Percentiles rank a stretch among this genome's conserved stretches.
Conservation (phyloP, 805 yeast species). For the Kodamaea laetipori region DNA sequence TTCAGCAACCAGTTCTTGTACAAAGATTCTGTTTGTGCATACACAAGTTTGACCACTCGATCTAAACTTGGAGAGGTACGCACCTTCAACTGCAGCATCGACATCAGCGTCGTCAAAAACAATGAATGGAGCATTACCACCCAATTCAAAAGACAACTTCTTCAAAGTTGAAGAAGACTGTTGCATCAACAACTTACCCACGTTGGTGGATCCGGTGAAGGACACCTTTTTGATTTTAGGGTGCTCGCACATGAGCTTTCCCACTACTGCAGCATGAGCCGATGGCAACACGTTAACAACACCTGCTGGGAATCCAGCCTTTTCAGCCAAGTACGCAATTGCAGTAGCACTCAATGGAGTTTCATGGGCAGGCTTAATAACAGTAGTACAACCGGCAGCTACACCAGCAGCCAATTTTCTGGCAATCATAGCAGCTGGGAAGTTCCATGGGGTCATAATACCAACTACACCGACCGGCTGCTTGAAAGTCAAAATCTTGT, state of each 20-base stretch:
- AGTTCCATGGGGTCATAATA: conserved; percentile 82
- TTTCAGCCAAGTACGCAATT: conserved; percentile 55
- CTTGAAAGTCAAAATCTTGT: conserved; percentile 57
- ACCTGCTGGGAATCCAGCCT: conserved; percentile 76
- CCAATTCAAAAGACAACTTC: conserved; percentile 72
- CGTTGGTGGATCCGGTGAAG: conserved; percentile 77
- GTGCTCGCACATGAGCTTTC: conserved; percentile 52
- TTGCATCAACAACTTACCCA: conserved; percentile 66
- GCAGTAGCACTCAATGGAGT: conserved; percentile 78
- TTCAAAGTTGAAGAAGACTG: conserved; percentile 65
- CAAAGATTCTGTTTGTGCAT: conserved; percentile 71
- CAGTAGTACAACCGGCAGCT: conserved; percentile 79
- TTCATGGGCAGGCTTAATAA: conserved; percentile 74
- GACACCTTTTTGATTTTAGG: conserved; percentile 64
- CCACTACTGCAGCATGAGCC: conserved; percentile 47
- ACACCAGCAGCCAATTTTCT: conserved; percentile 74
- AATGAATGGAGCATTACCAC: conserved; percentile 81
- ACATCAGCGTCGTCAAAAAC: conserved; percentile 74
- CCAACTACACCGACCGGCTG: conserved; percentile 87
- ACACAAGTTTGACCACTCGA: conserved; percentile 83
- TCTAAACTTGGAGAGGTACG: conserved; percentile 68
- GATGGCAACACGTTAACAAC: conserved; percentile 65
- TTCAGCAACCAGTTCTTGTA: conserved; percentile 67
- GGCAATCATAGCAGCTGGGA: conserved; percentile 78
- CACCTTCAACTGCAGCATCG: conserved; percentile 65